Conservation (phyloP, 2,329 filamentous ascomycete species). For the Rhynchosporium secalis region DNA sequence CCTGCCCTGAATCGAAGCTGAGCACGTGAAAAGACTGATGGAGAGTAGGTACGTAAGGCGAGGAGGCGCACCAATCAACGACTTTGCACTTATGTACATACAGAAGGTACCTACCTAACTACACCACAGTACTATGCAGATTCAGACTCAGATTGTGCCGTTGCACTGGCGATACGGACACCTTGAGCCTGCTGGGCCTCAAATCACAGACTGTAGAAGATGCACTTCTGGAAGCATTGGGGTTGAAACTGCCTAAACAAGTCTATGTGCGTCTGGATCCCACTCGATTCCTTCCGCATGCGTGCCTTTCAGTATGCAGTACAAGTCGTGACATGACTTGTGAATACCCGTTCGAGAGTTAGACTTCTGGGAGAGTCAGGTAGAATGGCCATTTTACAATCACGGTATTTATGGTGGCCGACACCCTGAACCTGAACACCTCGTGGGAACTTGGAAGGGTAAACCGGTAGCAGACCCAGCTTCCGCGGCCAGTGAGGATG, state of each 20-base stretch:
- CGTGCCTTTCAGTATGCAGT: too few species aligned
- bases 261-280: too few species aligned
- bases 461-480: conserved; percentile 11
- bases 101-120: neutral
- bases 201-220: neutral
- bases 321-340: conserved; percentile 1
- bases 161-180: neutral
- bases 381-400: too few species aligned
- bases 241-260: neutral
- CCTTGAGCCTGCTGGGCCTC: neutral
- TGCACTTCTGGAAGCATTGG: conserved; percentile 8
- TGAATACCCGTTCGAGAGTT: neutral
- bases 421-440: neutral
- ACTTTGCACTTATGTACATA: too few species aligned
- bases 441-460: conserved; percentile 1
- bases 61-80: conserved; percentile 8
- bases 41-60: neutral
- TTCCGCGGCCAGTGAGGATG: conserved; percentile 9
- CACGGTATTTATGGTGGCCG: neutral
- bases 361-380: conserved; percentile 8
- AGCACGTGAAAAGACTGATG: conserved; percentile 1
- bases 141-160: conserved; percentile 4
- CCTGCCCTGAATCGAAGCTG: neutral
- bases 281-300: too few species aligned
- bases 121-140: neutral